These are phyloP conservation scores for Tricholoma bakamatsutake DNA, from an alignment of 768 basidiomycete genomes.

Conservation along the genomic window DNA sequence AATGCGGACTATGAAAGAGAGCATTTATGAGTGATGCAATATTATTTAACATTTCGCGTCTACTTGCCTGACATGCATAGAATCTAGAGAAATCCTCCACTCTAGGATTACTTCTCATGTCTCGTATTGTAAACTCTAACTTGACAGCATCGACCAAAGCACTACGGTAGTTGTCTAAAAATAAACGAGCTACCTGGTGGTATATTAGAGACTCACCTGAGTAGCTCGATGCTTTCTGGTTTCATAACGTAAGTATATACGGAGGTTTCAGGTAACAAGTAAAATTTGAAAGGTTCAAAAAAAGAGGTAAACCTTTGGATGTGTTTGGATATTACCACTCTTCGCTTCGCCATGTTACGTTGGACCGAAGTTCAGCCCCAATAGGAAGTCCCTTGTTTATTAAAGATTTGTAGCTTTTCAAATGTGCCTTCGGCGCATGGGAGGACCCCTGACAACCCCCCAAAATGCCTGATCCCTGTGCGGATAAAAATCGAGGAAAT, in stretches of 20 bases:
- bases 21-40: background rate
- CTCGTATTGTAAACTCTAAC: background rate
- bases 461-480: too few species aligned
- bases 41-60: background rate
- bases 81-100: background rate
- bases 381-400: too few species aligned
- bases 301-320: too few species aligned
- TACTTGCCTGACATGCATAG: constrained; percentile 3
- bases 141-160: constrained; percentile 5
- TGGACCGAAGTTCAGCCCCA: too few species aligned
- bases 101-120: background rate
- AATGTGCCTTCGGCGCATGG: too few species aligned
- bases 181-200: background rate
- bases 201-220: background rate
- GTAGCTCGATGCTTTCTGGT: background rate
- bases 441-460: too few species aligned
- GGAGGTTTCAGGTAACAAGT: background rate
- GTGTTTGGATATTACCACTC: too few species aligned
- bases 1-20: background rate
- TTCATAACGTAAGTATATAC: background rate
- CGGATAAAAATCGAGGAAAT: too few species aligned
- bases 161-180: background rate
- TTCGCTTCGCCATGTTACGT: too few species aligned
- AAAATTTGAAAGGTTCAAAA: too few species aligned
- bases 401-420: too few species aligned